phyloP scores from a whole-genome alignment of 768 basidiomycete species.

The Sistotremastrum suecicum region DNA sequence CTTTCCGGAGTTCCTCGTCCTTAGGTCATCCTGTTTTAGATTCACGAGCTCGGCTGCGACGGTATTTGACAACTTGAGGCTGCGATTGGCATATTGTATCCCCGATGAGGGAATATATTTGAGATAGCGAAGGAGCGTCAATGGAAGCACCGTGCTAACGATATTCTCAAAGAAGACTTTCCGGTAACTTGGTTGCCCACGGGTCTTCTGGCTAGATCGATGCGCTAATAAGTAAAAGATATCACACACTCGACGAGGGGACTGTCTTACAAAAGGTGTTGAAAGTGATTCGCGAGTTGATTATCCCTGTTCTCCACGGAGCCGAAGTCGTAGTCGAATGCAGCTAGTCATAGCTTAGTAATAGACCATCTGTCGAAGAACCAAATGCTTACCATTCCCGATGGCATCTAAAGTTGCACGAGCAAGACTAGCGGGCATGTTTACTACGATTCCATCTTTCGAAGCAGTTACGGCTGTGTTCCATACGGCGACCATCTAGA shows the following conservation, averaged over 20 bases:
- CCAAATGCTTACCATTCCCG: constrained; percentile 18
- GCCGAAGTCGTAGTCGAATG: constrained; percentile 39
- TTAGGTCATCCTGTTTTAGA: constrained; percentile 32
- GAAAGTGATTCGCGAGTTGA: constrained; percentile 38
- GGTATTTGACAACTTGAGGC: constrained; percentile 10
- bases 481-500: constrained; percentile 36
- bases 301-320: constrained; percentile 34
- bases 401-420: constrained; percentile 25
- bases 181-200: constrained; percentile 31
- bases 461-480: constrained; percentile 31
- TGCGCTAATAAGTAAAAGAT: constrained; percentile 20
- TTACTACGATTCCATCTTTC: constrained; percentile 27
- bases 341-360: constrained; percentile 6
- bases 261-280: constrained; percentile 21
- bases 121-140: constrained; percentile 31
- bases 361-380: no score
- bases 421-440: constrained; percentile 32
- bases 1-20: constrained; percentile 32
- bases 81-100: constrained; percentile 23
- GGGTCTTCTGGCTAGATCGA: constrained; percentile 17
- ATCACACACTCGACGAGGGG: background rate
- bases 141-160: constrained; percentile 24
- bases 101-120: constrained; percentile 29
- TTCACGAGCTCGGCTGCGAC: constrained; percentile 33
- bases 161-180: constrained; percentile 35